Evolutionary conservation across 805 yeast species (phyloP).

Genomic region (Tetrapisispora pingtungensis): DNA sequence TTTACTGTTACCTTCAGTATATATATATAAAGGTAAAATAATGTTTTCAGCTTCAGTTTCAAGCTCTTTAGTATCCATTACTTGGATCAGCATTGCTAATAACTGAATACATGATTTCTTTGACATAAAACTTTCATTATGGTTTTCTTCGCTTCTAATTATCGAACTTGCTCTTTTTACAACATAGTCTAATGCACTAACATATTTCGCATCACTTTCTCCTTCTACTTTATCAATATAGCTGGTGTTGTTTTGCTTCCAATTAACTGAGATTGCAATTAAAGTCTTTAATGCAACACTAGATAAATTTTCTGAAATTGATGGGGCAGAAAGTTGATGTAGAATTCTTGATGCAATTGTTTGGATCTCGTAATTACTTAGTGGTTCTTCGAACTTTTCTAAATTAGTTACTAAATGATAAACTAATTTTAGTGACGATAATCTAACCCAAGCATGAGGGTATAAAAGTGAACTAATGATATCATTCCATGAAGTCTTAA

Average conservation of each 20-base stretch:
- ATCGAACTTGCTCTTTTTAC: constrained; percentile 51
- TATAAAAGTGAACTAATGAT: constrained; percentile 51
- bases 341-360: constrained; percentile 55
- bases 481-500: constrained; percentile 39
- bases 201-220: constrained; percentile 17
- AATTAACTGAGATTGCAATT: constrained; percentile 46
- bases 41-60: constrained; percentile 37
- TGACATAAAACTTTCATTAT: constrained; percentile 43
- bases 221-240: constrained; percentile 27
- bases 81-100: constrained; percentile 51
- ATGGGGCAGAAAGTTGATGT: constrained; percentile 77
- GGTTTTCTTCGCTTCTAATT: constrained; percentile 54
- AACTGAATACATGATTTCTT: constrained; percentile 64
- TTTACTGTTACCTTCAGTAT: constrained; percentile 31
- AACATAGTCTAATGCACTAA: constrained; percentile 29
- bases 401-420: constrained; percentile 40
- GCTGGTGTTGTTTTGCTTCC: constrained; percentile 41
- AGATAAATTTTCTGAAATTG: constrained; percentile 52
- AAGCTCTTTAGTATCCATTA: constrained; percentile 36
- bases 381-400: constrained; percentile 25
- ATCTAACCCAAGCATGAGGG: constrained; percentile 90
- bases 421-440: constrained; percentile 50
- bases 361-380: constrained; percentile 46
- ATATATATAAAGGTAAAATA: constrained; percentile 45
- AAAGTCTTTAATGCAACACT: constrained; percentile 57